Base-by-base conservation (phyloP, 257 asterid species). In the Petunia secreta region DNA sequence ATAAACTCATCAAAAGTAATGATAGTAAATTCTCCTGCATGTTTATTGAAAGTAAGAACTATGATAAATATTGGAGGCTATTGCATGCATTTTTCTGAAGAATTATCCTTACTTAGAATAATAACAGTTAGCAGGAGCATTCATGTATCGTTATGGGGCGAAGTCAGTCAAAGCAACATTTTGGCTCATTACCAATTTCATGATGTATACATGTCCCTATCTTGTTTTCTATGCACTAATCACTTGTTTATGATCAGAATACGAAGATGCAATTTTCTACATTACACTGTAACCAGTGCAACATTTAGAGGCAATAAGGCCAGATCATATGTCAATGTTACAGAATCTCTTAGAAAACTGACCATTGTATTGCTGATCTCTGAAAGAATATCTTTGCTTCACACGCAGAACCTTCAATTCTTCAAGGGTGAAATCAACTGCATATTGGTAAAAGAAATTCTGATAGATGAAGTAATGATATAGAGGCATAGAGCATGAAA, bases 311-410 rank as follows among this genome's bases (percentile, higher is more conserved):
- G 41, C 14, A 5, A 68, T 14, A 16, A 16, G 4, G 52, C 9
- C 8, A 40, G 14, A 52, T 52, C 57, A 52, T 52, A 52, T 52
- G 25, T 25, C 65, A 59, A 1, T 59, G 25, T 63, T 55, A 59
- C 41, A 77, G 67, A 60, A 59, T 79, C 57, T 53, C 39, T 13
- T 64, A 69, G 48, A 78, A 50, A 46, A 87, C 94, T 86, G 66
- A 93, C 99, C 97, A 76, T 93, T 94, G 79, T 93, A 86, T 81
- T 92, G 96, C 82, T 88, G 97, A 86, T 96, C 98, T 71, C 99
- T 91, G 82, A 88, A 96, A 74, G 87, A 36, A 79, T 63, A 92
- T 80, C 99, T 93, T 89, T 96, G 99, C 83, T 90, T 96, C 82
- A 89, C 89, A 8, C 90, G 86, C 87, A 96, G 78, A n/a, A 93